These are phyloP conservation scores for Colletotrichum sp. DNA, from an alignment of 2,329 filamentous ascomycete genomes.

Conservation along the genomic window DNA sequence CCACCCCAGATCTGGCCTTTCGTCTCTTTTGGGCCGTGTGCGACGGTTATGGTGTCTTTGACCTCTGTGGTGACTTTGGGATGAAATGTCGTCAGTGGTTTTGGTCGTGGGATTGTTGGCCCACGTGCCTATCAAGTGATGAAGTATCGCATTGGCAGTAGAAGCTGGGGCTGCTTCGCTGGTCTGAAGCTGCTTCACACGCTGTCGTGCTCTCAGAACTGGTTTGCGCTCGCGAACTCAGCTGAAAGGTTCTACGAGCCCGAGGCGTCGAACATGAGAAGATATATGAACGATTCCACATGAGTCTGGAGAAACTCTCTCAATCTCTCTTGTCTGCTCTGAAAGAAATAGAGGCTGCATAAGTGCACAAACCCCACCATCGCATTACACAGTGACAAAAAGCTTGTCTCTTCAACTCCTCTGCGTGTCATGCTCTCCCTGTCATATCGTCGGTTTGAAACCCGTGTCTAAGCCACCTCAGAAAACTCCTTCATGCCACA, in stretches of 20 bases:
- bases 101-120: neutral
- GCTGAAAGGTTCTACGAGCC: fast-evolving
- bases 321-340: neutral
- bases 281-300: fast-evolving
- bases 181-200: neutral
- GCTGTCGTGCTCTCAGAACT: neutral
- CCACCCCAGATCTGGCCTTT: neutral
- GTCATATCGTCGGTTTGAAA: neutral
- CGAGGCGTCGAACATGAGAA: neutral
- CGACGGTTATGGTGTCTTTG: neutral
- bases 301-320: fast-evolving
- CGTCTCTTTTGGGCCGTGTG: neutral
- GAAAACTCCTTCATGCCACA: neutral
- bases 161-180: neutral
- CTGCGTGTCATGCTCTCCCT: neutral
- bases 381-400: neutral
- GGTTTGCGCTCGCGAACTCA: fast-evolving
- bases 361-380: neutral
- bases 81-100: neutral
- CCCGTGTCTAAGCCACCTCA: neutral
- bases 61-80: neutral
- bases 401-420: neutral
- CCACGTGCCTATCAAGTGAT: neutral
- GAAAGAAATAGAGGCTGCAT: neutral
- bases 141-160: neutral